Percentiles rank a stretch among this genome's conserved stretches.
Conservation (phyloP, 331 rosid genomes). For the Acacia pycnantha region DNA sequence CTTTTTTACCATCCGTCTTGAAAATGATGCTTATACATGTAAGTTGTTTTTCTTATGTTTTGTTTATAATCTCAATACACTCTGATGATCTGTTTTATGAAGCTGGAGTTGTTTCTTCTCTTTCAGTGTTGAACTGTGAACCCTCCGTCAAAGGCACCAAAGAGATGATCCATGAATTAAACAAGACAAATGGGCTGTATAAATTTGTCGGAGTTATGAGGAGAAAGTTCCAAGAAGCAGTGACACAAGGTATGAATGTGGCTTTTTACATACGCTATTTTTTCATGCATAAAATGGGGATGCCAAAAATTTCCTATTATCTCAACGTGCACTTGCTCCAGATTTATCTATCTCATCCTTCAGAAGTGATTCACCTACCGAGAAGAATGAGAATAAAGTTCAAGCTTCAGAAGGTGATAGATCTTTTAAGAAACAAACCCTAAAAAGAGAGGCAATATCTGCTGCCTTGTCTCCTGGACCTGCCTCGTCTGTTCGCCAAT, state of each 20-base stretch:
- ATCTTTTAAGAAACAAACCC: constrained; percentile 34
- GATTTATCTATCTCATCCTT: constrained; percentile 32
- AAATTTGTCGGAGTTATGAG: constrained; percentile 83
- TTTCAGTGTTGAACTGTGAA: constrained; percentile 75
- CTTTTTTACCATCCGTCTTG: constrained; percentile 62
- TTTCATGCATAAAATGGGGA: constrained; percentile 26
- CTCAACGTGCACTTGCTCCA: constrained; percentile 61
- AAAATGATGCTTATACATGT: constrained; percentile 64
- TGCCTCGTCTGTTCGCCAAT: constrained; percentile 55
- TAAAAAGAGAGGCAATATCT: constrained; percentile 39
- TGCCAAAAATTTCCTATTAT: constrained; percentile 39
- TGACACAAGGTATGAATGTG: constrained; percentile 51
- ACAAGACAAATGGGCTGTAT: constrained; percentile 76
- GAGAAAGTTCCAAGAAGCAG: constrained; percentile 68
- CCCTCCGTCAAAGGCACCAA: constrained; percentile 54
- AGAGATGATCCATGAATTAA: constrained; percentile 63
- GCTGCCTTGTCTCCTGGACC: constrained; percentile 48
- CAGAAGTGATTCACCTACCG: constrained; percentile 50
- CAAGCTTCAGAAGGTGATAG: constrained; percentile 33
- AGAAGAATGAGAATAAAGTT: constrained; percentile 37
- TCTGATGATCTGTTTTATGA: constrained; percentile 11
- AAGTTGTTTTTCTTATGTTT: constrained; percentile 36
- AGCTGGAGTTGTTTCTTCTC: not conserved
- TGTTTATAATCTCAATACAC: constrained; percentile 12
- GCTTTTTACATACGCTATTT: not conserved